Percentiles rank a stretch among this genome's conserved stretches.
phyloP scores from a whole-genome alignment of 2,329 filamentous ascomycete species.

The Alternaria sp. region DNA sequence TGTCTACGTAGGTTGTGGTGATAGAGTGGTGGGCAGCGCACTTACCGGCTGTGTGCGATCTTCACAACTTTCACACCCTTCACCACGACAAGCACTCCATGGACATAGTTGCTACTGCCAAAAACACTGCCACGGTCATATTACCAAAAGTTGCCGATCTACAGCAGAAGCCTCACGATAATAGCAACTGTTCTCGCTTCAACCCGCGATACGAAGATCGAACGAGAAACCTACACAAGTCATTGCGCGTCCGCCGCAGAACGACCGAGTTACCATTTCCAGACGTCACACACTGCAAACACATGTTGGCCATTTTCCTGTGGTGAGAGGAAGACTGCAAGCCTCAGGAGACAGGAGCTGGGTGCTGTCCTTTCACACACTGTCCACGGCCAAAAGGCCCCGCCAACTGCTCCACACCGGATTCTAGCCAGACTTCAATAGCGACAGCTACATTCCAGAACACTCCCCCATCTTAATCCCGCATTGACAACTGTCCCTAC shows the following conservation, averaged over 20 bases:
- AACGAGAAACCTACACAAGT: background rate
- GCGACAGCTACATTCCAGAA: constrained; percentile 16
- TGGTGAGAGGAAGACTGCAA: background rate
- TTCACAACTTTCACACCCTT: background rate
- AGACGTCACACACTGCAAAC: constrained; percentile 3
- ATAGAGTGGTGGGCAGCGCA: background rate
- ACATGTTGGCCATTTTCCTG: background rate
- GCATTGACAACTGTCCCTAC: constrained; percentile 18
- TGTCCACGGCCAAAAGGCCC: constrained; percentile 10
- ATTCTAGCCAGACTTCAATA: constrained; percentile 9
- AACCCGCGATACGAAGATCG: constrained; percentile 8
- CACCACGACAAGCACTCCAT: background rate
- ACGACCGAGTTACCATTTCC: constrained; percentile 7
- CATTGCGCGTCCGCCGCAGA: constrained; percentile 18
- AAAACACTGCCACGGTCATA: constrained; percentile 3
- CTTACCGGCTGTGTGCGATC: background rate
- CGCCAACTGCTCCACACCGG: constrained; percentile 5
- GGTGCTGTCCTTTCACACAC: background rate
- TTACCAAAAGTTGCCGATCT: background rate
- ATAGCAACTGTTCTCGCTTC: background rate
- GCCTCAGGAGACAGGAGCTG: background rate
- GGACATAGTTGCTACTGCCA: constrained; percentile 9
- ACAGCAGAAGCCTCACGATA: constrained; percentile 15
- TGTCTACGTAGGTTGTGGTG: background rate
- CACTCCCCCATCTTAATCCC: constrained; percentile 14